phyloP scores from a whole-genome alignment of 2,329 filamentous ascomycete species.

The Fusarium mundagurra region DNA sequence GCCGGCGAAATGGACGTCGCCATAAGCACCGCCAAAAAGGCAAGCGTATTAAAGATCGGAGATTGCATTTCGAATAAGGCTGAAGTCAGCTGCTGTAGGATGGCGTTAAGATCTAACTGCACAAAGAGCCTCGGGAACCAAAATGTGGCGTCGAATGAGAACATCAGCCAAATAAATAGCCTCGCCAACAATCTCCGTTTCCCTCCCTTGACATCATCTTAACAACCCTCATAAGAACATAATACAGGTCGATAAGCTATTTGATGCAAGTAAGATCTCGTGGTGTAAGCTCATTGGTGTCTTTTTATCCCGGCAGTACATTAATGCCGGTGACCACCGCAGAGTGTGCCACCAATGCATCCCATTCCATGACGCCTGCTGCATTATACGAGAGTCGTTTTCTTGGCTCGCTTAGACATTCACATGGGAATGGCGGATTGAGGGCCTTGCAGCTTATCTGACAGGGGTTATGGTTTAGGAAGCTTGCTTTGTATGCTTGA shows the following conservation, averaged over 20 bases:
- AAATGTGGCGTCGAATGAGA: conserved; percentile 17
- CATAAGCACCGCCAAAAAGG: background rate
- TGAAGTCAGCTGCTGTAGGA: background rate
- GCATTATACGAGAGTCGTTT: background rate
- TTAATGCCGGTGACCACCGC: background rate
- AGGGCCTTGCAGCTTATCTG: background rate
- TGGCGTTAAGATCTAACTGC: background rate
- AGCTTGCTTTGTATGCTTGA: background rate
- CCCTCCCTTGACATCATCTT: background rate
- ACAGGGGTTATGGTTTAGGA: background rate
- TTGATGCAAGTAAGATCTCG: conserved; percentile 10
- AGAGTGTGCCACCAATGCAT: background rate
- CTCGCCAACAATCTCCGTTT: background rate
- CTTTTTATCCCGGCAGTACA: background rate
- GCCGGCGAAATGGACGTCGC: background rate
- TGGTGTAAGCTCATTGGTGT: conserved; percentile 15
- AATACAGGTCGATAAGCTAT: background rate
- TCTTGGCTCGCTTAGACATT: background rate
- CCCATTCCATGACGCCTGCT: background rate
- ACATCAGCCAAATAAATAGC: conserved; percentile 10
- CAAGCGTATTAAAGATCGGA: background rate
- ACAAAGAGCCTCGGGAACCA: background rate
- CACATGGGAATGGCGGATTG: background rate
- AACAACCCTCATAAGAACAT: background rate
- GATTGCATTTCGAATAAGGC: background rate